phyloP scores from a whole-genome alignment of 2,329 filamentous ascomycete genomes.

The Madurella mycetomatis region DNA sequence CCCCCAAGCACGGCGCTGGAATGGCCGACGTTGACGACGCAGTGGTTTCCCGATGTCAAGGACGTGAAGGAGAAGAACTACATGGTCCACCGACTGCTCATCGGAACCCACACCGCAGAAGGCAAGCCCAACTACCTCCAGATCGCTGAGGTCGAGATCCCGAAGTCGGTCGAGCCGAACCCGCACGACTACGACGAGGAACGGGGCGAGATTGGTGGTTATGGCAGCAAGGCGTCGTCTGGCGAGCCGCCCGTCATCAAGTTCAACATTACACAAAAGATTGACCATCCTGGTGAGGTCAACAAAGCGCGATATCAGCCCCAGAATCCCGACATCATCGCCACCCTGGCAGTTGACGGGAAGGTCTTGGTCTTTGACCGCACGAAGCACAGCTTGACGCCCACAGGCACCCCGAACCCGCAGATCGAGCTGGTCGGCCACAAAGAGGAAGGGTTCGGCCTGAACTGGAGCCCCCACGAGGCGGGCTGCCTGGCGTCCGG shows the following conservation, averaged over 20 bases:
- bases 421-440: conserved; percentile 86
- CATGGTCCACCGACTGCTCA: conserved; percentile 79
- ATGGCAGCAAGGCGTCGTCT: conserved; percentile 64
- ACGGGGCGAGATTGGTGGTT: conserved; percentile 87
- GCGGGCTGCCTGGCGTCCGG: conserved; percentile 82
- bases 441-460: conserved; percentile 81
- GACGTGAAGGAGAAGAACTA: conserved; percentile 82
- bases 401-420: conserved; percentile 69
- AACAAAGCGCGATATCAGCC: conserved; percentile 98
- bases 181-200: conserved; percentile 86
- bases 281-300: conserved; percentile 92
- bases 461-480: conserved; percentile 85
- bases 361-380: conserved; percentile 91
- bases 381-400: conserved; percentile 81
- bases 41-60: conserved; percentile 97
- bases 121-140: conserved; percentile 86
- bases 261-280: conserved; percentile 91
- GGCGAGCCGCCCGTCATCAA: conserved; percentile 67
- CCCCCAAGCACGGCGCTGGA: conserved; percentile 73
- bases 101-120: conserved; percentile 91
- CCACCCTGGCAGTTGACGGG: conserved; percentile 83
- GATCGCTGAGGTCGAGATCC: conserved; percentile 90
- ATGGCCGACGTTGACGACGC: conserved; percentile 94
- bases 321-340: conserved; percentile 94
- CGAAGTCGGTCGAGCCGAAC: conserved; percentile 70